phyloP scores from a whole-genome alignment of 345 rosid genomes.

The Linum trigynum region DNA sequence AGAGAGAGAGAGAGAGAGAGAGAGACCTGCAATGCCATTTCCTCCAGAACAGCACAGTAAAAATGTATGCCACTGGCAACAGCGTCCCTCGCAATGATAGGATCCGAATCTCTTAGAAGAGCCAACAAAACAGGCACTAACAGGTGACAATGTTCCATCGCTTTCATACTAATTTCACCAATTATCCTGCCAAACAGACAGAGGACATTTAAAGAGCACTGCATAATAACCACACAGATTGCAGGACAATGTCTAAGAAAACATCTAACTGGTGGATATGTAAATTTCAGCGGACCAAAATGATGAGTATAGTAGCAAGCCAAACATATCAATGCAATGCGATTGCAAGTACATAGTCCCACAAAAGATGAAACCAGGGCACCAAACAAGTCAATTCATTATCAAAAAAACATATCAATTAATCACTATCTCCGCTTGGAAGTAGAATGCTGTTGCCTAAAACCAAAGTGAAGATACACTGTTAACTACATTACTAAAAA shows the following conservation, averaged over 20 bases:
- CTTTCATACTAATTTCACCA: conserved; percentile 64
- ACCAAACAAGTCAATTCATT: too few relatives aligned
- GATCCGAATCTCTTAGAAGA: conserved; percentile 51
- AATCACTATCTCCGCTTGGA: not conserved
- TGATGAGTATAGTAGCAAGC: too few relatives aligned
- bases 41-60: conserved; percentile 55
- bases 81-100: conserved; percentile 50
- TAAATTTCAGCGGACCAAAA: too few relatives aligned
- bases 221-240: not conserved
- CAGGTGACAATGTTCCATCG: conserved; percentile 45
- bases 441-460: not conserved
- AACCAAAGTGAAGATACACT: not conserved
- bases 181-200: conserved; percentile 54
- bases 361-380: not conserved
- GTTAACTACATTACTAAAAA: not conserved
- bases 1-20: not conserved
- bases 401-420: not conserved
- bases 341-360: not conserved
- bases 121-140: conserved; percentile 51
- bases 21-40: conserved; percentile 72
- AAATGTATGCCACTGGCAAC: conserved; percentile 54
- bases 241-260: not conserved
- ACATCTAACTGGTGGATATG: not conserved
- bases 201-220: not conserved
- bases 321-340: too few relatives aligned